Conservation (phyloP, 805 yeast genomes). For the Sugiyamaella qingdaonensis region DNA sequence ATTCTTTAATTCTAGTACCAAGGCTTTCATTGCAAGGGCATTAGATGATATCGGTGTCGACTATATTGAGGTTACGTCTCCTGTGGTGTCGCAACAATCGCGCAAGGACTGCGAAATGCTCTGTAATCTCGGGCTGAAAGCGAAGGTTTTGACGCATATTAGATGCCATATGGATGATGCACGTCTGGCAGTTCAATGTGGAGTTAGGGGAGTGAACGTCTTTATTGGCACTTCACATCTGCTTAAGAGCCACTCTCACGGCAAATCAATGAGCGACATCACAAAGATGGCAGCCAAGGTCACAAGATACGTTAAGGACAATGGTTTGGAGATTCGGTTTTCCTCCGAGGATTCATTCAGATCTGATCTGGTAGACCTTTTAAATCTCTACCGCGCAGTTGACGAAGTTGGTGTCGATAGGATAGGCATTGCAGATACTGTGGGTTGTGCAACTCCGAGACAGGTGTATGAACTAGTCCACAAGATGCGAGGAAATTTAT, state of each 20-base stretch:
- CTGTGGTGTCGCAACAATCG: conserved; percentile 94
- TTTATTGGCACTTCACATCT: conserved; percentile 96
- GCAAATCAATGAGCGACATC: conserved; percentile 97
- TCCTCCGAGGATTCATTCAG: conserved; percentile 97
- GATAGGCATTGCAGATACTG: conserved; percentile 98
- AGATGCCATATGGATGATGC: conserved; percentile 99
- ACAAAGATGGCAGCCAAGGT: conserved; percentile 95
- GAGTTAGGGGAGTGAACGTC: conserved; percentile 98
- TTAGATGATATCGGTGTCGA: conserved; percentile 97
- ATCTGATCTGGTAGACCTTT: conserved; percentile 88
- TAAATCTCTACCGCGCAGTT: conserved; percentile 92
- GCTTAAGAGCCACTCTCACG: conserved; percentile 89
- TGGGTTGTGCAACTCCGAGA: conserved; percentile 98
- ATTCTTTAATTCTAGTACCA: conserved; percentile 87
- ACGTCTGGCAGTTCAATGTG: conserved; percentile 91
- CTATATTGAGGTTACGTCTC: conserved; percentile 96
- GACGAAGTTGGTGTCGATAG: conserved; percentile 96
- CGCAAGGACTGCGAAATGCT: conserved; percentile 94
- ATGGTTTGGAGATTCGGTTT: conserved; percentile 94
- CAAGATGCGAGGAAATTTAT: conserved; percentile 86
- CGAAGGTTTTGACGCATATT: conserved; percentile 92
- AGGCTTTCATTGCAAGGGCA: conserved; percentile 94
- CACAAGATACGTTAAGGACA: conserved; percentile 92
- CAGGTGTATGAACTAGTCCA: conserved; percentile 86
- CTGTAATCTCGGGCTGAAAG: conserved; percentile 91